phyloP scores from a whole-genome alignment of 495 filamentous ascomycete species.

The Neurospora sp. region DNA sequence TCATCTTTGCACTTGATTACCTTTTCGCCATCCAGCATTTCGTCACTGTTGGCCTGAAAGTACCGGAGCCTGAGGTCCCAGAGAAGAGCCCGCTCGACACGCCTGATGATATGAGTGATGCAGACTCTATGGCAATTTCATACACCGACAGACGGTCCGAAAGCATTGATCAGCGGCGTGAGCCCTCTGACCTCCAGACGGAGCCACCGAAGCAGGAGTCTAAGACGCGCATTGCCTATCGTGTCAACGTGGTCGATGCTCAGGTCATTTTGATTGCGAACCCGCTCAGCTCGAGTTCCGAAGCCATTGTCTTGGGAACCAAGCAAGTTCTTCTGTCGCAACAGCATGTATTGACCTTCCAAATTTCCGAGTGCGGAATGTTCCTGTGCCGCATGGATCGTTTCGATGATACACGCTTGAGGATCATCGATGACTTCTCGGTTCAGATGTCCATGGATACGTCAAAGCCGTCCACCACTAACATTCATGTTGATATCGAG shows the following conservation, averaged over 20 bases:
- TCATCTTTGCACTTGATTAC: constrained; percentile 94
- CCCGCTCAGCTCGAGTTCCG: constrained; percentile 75
- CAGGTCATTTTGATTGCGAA: constrained; percentile 95
- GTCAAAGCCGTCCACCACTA: constrained; percentile 57
- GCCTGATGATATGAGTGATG: constrained; percentile 51
- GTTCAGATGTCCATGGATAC: constrained; percentile 83
- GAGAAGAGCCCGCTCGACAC: constrained; percentile 47
- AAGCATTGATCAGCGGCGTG: constrained; percentile 9
- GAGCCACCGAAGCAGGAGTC: constrained; percentile 22
- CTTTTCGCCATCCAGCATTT: constrained; percentile 83
- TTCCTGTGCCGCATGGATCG: constrained; percentile 97
- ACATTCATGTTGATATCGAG: constrained; percentile 77
- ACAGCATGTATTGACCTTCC: constrained; percentile 87
- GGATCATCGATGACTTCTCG: constrained; percentile 93
- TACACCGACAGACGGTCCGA: constrained; percentile 20
- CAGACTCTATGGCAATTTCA: constrained; percentile 35
- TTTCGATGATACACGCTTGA: constrained; percentile 74
- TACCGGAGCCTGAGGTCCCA: constrained; percentile 43
- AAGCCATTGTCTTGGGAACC: constrained; percentile 89
- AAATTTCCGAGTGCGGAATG: constrained; percentile 90
- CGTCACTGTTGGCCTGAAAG: constrained; percentile 54
- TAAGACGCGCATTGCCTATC: constrained; percentile 72
- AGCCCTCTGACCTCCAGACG: not conserved
- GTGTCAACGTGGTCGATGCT: constrained; percentile 88
- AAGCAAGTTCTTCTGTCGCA: constrained; percentile 89